Conservation (phyloP, 768 basidiomycete species). For the Agaricus bisporus region DNA sequence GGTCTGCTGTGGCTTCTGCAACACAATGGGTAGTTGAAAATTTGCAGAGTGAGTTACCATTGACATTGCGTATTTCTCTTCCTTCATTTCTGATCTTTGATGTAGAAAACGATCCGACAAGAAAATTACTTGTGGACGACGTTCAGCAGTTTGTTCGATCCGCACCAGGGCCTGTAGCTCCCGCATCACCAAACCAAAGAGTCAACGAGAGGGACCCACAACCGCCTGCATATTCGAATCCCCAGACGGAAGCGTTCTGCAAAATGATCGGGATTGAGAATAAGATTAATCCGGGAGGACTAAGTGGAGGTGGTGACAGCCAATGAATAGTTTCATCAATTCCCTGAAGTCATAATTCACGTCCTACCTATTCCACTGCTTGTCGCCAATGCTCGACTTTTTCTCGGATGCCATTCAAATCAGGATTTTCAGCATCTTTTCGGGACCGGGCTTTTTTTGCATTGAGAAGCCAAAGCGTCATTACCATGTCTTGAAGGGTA, state of each 20-base stretch:
- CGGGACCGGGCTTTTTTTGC: too few species aligned
- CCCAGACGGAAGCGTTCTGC: constrained; percentile 87
- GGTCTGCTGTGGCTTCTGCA: constrained; percentile 51
- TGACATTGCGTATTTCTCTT: not conserved
- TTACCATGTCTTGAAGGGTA: too few species aligned
- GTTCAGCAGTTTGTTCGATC: constrained; percentile 68
- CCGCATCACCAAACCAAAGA: not conserved
- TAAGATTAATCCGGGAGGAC: constrained; percentile 35
- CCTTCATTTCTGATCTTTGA: not conserved
- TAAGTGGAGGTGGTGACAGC: not conserved
- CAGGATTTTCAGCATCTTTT: too few species aligned
- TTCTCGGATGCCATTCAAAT: too few species aligned
- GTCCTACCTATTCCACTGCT: too few species aligned
- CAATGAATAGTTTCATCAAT: not conserved
- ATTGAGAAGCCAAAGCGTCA: too few species aligned
- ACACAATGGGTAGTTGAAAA: constrained; percentile 64
- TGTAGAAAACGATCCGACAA: constrained; percentile 17
- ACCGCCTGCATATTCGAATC: constrained; percentile 71
- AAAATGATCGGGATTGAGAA: constrained; percentile 74
- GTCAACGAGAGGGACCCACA: constrained; percentile 14
- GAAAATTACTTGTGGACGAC: constrained; percentile 34
- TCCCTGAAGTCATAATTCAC: not conserved
- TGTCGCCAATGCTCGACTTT: too few species aligned
- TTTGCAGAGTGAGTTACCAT: constrained; percentile 23
- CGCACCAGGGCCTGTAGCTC: constrained; percentile 40